Evolutionary conservation across 176 grass and related monocot genomes (phyloP).

Genomic region (Raddia distichophylla): DNA sequence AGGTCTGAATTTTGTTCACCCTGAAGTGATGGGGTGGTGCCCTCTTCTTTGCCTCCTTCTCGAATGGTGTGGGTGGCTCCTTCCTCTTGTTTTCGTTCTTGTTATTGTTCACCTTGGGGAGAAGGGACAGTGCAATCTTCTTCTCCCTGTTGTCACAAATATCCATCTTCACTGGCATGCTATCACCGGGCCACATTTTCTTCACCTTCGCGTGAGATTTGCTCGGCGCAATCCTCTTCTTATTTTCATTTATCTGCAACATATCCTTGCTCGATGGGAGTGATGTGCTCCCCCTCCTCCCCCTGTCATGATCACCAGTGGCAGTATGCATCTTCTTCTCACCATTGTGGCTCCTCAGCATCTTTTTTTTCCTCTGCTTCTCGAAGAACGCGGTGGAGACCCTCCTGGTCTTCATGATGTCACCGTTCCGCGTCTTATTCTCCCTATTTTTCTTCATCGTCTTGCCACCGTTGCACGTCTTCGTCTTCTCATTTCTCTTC

Average conservation of each 20-base stretch:
- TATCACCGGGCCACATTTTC: constrained; percentile 1
- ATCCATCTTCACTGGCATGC: neutral
- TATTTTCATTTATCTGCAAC: constrained; percentile 1
- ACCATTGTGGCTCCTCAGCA: neutral
- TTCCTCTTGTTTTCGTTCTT: constrained; percentile 34
- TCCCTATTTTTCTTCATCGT: neutral
- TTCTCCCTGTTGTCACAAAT: neutral
- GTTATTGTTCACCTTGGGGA: constrained; percentile 22
- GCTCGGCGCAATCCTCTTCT: neutral
- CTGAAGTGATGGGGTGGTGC: neutral
- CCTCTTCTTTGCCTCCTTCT: neutral
- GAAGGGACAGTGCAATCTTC: neutral
- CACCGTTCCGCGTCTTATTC: neutral
- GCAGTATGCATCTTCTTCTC: neutral
- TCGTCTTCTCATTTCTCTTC: neutral
- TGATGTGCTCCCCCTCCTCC: neutral
- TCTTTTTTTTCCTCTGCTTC: constrained; percentile 14
- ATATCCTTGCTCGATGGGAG: neutral
- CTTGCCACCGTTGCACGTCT: neutral
- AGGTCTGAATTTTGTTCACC: constrained; percentile 5
- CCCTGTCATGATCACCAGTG: neutral
- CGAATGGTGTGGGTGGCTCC: neutral
- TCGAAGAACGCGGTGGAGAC: neutral
- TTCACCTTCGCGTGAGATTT: constrained; percentile 25
- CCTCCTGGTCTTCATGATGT: neutral